Evolutionary conservation across 805 yeast species (phyloP), one percentile per base, ranked within the genome.

Genomic region (Komagataella kurtzmanii): DNA sequence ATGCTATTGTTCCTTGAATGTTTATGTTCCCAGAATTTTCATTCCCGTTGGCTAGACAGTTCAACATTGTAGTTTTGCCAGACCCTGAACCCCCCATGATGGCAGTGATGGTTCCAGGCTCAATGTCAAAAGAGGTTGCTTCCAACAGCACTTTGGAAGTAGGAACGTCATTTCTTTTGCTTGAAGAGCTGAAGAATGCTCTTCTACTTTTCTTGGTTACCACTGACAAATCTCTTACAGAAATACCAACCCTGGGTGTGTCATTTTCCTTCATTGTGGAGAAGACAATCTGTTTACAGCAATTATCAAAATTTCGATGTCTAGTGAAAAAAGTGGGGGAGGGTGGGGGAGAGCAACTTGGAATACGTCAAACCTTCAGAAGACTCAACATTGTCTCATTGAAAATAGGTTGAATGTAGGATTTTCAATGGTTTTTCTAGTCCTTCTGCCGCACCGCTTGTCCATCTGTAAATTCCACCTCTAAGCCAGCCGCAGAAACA

Each of bases 51-150:
- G 88, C 80, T 49, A 84, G 62, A 0, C 79, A 78, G 60, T 88
- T 88, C 19, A 88, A 67, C 47, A 88, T 62, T 0, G 96, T 85
- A 0, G 96, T 88, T 60, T 88, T 88, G 3, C 95, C 96, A 3
- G 88, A 80, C 0, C 96, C 96, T 0, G 90, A 83, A 0, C 95
- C 91, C 2, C 96, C 96, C 69, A 88, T 75, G 7, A 88, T 84
- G 5, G 95, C 95, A 65, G 88, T 73, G 44, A 88, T 65, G 7
- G 83, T 70, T 17, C 87, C 85, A 12, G 76, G 63, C 0, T 78
- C 75, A 8, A 85, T 69, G 50, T 79, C 80, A 54, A 85, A 73
- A 2, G 85, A 77, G 48, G 86, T 30, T 30, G 40, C 14, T 8
- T 30, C 40, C 40, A 30, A 30, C 40, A 30, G 40, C 5, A 30